phyloP scores from a whole-genome alignment of 2,329 filamentous ascomycete genomes.

The Fusarium metavorans region DNA sequence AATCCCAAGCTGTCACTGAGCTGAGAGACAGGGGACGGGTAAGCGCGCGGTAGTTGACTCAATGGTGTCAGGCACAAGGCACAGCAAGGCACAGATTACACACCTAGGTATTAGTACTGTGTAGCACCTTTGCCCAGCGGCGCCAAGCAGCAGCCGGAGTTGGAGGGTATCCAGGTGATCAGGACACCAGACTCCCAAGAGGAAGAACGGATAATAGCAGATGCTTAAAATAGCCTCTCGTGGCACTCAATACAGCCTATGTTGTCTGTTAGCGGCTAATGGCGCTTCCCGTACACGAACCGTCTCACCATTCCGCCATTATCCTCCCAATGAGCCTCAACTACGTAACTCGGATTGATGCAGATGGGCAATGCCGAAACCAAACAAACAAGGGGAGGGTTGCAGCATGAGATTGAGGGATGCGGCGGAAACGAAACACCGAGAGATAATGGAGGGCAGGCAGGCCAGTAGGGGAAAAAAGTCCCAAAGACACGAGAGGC shows the following conservation, averaged over 20 bases:
- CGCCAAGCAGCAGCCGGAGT: not conserved
- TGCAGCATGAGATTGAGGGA: conserved; percentile 14
- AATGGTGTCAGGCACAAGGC: conserved; percentile 1
- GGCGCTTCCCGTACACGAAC: conserved; percentile 15
- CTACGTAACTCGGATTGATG: conserved; percentile 16
- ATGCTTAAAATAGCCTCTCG: not conserved
- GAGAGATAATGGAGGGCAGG: conserved; percentile 24
- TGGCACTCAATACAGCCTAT: not conserved
- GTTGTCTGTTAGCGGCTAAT: conserved; percentile 26
- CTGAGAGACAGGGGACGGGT: conserved; percentile 1
- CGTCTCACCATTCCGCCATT: not conserved
- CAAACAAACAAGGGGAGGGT: conserved; percentile 16
- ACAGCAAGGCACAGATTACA: not conserved
- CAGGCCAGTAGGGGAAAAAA: conserved; percentile 1
- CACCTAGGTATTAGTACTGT: not conserved
- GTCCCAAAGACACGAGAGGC: conserved; percentile 14
- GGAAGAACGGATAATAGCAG: not conserved
- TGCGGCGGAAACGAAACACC: conserved; percentile 26
- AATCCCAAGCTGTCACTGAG: not conserved
- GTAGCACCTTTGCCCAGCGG: not conserved
- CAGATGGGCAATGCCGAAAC: conserved; percentile 15
- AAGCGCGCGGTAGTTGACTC: conserved; percentile 39
- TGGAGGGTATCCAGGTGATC: not conserved
- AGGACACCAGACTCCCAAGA: not conserved
- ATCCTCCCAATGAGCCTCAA: conserved; percentile 27